phyloP scores from a whole-genome alignment of 148 eudicot genomes.

The Cornus florida region DNA sequence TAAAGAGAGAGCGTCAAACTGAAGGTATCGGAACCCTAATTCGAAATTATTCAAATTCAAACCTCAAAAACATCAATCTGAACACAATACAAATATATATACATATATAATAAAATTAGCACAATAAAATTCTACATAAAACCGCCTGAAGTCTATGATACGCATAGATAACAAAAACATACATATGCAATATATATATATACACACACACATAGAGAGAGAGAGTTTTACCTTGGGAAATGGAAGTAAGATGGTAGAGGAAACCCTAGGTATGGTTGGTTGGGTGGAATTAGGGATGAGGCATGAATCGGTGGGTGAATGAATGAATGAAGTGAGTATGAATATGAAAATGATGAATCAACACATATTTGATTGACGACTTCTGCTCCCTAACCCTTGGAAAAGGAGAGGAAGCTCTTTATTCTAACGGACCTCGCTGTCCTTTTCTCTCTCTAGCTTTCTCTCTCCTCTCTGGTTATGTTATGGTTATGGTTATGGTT shows the following conservation, averaged over 20 bases:
- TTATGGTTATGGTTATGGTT: too few species aligned
- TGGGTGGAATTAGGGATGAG: conserved; percentile 4
- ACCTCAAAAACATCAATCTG: neutral
- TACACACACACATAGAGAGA: neutral
- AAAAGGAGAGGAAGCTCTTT: neutral
- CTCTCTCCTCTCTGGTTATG: neutral
- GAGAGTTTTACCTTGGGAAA: conserved; percentile 2
- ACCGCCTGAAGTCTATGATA: neutral
- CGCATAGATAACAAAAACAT: neutral
- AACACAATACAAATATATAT: neutral
- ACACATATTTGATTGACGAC: neutral
- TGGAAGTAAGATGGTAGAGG: neutral
- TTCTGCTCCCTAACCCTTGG: conserved; percentile 30
- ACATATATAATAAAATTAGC: neutral
- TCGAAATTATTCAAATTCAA: too few species aligned
- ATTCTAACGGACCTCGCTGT: neutral
- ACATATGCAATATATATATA: neutral
- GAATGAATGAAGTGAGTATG: neutral
- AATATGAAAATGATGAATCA: neutral
- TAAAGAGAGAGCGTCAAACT: neutral
- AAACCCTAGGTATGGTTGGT: neutral
- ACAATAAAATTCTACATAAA: too few species aligned
- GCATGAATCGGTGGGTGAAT: neutral
- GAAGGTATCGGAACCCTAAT: neutral
- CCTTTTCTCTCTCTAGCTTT: neutral